These are phyloP conservation scores for Myriosclerotinia duriaeana DNA, from an alignment of 2,329 filamentous ascomycete species.

Conservation along the genomic window DNA sequence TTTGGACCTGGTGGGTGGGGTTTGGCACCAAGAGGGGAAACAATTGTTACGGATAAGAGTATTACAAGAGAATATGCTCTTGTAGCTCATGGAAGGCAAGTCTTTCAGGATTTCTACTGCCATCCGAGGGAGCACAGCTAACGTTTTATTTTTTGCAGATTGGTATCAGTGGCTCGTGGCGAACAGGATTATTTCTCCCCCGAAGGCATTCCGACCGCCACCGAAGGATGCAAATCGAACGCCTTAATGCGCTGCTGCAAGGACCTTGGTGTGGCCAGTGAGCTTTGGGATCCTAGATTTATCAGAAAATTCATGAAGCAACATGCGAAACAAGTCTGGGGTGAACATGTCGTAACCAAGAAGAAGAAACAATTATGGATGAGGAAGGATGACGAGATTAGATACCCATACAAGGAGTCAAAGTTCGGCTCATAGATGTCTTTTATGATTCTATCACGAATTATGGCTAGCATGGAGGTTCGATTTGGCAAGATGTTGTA, in stretches of 20 bases:
- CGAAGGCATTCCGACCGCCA: constrained; percentile 88
- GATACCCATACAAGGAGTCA: constrained; percentile 58
- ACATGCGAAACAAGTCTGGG: constrained; percentile 77
- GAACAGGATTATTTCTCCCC: constrained; percentile 92
- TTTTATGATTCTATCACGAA: neutral
- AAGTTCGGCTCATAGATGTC: constrained; percentile 36
- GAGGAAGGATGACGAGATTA: constrained; percentile 76
- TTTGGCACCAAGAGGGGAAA: constrained; percentile 80
- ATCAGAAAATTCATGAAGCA: constrained; percentile 78
- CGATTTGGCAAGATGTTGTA: neutral
- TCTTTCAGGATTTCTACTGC: constrained; percentile 23
- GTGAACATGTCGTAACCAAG: constrained; percentile 83
- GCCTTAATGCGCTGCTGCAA: constrained; percentile 98
- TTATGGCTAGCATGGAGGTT: neutral
- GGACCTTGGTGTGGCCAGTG: constrained; percentile 89
- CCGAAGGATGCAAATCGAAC: constrained; percentile 97
- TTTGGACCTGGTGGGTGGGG: constrained; percentile 98
- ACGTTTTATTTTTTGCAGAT: constrained; percentile 51
- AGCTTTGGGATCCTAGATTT: constrained; percentile 94
- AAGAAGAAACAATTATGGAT: constrained; percentile 86
- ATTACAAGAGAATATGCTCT: constrained; percentile 92
- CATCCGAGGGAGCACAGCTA: constrained; percentile 17
- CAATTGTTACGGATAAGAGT: constrained; percentile 54
- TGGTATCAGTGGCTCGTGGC: constrained; percentile 88
- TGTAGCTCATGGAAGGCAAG: constrained; percentile 81